phyloP scores from a whole-genome alignment of 331 rosid genomes.

The Dryas integrifolia region DNA sequence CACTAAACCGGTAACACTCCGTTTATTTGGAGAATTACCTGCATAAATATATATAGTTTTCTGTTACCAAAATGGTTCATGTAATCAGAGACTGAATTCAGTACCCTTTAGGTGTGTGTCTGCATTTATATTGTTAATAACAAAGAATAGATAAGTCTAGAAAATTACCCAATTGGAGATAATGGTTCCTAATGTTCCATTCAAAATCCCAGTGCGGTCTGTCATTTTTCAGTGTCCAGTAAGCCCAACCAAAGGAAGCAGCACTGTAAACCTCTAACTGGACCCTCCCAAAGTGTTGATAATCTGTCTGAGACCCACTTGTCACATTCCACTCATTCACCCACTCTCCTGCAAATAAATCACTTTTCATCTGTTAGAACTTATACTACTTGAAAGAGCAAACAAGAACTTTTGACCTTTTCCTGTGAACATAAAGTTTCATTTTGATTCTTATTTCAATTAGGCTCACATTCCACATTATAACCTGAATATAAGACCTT shows the following conservation, averaged over 20 bases:
- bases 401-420: background rate
- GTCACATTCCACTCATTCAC: conserved; percentile 82
- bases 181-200: conserved; percentile 73
- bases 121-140: background rate
- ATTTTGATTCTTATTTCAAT: background rate
- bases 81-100: conserved; percentile 8
- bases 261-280: conserved; percentile 67
- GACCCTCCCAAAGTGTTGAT: conserved; percentile 69
- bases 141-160: conserved; percentile 14
- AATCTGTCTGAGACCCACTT: conserved; percentile 59
- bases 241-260: conserved; percentile 93
- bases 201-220: conserved; percentile 84
- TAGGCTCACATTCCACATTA: conserved; percentile 4
- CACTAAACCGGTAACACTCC: conserved; percentile 27
- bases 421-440: background rate
- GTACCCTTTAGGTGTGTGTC: background rate
- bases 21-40: conserved; percentile 56
- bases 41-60: conserved; percentile 23
- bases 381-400: background rate
- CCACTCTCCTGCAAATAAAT: conserved; percentile 78
- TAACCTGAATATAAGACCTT: background rate
- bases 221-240: conserved; percentile 83
- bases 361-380: conserved; percentile 15
- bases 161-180: conserved; percentile 63
- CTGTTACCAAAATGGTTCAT: background rate